Evolutionary conservation across 2,329 filamentous ascomycete genomes (phyloP).

Genomic region (Xylaria digitata): DNA sequence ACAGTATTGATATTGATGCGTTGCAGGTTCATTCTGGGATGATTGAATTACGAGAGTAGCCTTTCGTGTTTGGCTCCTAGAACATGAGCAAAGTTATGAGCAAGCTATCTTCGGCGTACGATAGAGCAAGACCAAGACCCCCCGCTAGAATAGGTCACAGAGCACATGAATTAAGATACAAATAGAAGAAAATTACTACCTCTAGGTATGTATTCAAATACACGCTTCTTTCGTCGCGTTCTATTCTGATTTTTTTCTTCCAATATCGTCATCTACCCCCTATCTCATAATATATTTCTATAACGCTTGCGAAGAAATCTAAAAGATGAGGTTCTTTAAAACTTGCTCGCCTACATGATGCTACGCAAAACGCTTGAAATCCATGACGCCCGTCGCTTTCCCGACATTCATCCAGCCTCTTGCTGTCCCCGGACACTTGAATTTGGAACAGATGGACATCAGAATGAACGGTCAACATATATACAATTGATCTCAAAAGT

Average conservation of each 20-base stretch:
- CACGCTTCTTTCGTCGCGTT: not conserved
- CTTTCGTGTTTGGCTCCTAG: not conserved
- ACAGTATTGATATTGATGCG: not conserved
- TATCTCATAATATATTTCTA: not conserved
- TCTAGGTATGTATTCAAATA: not conserved
- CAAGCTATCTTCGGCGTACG: not conserved
- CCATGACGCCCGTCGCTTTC: not conserved
- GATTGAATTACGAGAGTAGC: not conserved
- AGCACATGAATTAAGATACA: not conserved
- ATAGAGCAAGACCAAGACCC: conserved; percentile 10
- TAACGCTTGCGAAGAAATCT: conserved; percentile 1
- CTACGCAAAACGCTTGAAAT: conserved; percentile 11
- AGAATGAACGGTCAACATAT: not conserved
- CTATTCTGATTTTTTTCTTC: not conserved
- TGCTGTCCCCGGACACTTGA: not conserved
- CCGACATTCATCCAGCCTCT: not conserved
- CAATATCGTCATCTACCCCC: not conserved
- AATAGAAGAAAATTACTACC: not conserved
- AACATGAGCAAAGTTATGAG: not conserved
- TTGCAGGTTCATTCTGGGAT: not conserved
- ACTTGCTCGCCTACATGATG: not conserved
- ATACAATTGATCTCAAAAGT: not conserved
- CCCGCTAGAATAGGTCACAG: conserved; percentile 4
- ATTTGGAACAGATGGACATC: not conserved
- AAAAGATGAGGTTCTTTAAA: not conserved